phyloP scores from a whole-genome alignment of 805 yeast genomes.

The Lipomyces starkeyi region DNA sequence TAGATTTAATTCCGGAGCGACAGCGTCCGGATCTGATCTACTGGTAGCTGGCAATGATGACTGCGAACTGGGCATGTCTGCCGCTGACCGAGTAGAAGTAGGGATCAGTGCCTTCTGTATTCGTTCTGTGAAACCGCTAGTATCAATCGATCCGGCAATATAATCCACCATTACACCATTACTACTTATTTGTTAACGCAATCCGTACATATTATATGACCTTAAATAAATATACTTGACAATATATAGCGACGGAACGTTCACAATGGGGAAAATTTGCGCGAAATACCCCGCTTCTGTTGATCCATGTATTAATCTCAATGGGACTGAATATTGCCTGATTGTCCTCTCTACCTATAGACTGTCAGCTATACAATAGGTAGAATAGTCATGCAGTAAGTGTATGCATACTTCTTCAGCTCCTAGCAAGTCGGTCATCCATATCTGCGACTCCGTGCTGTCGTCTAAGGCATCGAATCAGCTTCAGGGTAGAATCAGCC shows the following conservation, averaged over 20 bases:
- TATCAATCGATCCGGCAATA: slow-evolving; percentile 28
- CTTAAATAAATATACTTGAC: slow-evolving; percentile 45
- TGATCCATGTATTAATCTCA: slow-evolving; percentile 52
- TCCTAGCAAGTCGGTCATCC: slow-evolving; percentile 26
- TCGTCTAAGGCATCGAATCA: slow-evolving; percentile 22
- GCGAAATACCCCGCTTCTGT: slow-evolving; percentile 56
- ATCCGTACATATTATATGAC: neutral
- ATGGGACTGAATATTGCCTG: slow-evolving; percentile 48
- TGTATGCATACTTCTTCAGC: slow-evolving; percentile 22
- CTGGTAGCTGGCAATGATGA: neutral
- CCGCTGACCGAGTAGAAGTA: slow-evolving; percentile 5
- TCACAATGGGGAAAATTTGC: slow-evolving; percentile 60
- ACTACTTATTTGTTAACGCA: slow-evolving; percentile 29
- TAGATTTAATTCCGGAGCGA: neutral
- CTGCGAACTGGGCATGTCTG: neutral
- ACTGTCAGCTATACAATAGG: neutral
- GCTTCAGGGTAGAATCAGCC: neutral
- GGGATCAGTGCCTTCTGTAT: slow-evolving; percentile 14
- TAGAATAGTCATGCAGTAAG: neutral
- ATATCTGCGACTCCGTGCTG: slow-evolving; percentile 29
- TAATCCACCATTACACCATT: slow-evolving; percentile 32
- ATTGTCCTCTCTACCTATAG: slow-evolving; percentile 34
- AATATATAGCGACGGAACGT: slow-evolving; percentile 62
- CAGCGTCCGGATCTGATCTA: neutral
- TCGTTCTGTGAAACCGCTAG: slow-evolving; percentile 12